Percentiles rank a stretch among this genome's conserved stretches.
Conservation (phyloP, 2,329 filamentous ascomycete genomes). For the Colletotrichum eleusines region DNA sequence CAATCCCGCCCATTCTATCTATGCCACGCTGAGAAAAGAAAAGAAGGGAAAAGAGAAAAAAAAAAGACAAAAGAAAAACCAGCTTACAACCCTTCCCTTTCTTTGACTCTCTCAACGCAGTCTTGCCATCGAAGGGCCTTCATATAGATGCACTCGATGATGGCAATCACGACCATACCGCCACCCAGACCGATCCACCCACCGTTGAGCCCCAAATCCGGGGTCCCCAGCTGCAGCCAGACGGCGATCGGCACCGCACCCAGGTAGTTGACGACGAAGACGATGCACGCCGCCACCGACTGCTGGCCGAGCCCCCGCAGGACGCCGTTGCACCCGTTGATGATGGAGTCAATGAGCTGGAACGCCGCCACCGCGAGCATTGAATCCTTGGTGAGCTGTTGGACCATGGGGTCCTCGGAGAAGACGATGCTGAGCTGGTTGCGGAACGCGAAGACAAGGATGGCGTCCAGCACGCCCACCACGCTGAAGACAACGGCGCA, state of each 20-base stretch:
- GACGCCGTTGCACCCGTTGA: slow-evolving; percentile 53
- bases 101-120: slow-evolving; percentile 49
- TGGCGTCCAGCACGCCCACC: slow-evolving; percentile 52
- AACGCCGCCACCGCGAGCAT: slow-evolving; percentile 51
- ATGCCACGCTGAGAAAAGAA: not conserved
- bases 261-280: slow-evolving; percentile 53
- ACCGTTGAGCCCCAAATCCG: slow-evolving; percentile 49
- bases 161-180: slow-evolving; percentile 50
- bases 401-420: slow-evolving; percentile 49
- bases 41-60: too few relatives aligned
- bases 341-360: slow-evolving; percentile 52
- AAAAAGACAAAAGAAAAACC: not conserved
- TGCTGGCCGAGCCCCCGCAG: slow-evolving; percentile 56
- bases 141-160: slow-evolving; percentile 51
- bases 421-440: slow-evolving; percentile 49
- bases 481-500: slow-evolving; percentile 51
- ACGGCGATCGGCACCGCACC: slow-evolving; percentile 54
- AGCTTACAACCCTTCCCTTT: slow-evolving; percentile 44
- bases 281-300: slow-evolving; percentile 52
- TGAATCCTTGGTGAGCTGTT: slow-evolving; percentile 47
- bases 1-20: slow-evolving; percentile 15
- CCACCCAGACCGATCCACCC: slow-evolving; percentile 52
- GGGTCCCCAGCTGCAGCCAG: slow-evolving; percentile 53
- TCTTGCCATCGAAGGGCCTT: slow-evolving; percentile 47
- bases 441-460: slow-evolving; percentile 49